These are phyloP conservation scores for Globisporangium ultimum DNA, from an alignment of 352 stramenopile species.

Conservation along the genomic window DNA sequence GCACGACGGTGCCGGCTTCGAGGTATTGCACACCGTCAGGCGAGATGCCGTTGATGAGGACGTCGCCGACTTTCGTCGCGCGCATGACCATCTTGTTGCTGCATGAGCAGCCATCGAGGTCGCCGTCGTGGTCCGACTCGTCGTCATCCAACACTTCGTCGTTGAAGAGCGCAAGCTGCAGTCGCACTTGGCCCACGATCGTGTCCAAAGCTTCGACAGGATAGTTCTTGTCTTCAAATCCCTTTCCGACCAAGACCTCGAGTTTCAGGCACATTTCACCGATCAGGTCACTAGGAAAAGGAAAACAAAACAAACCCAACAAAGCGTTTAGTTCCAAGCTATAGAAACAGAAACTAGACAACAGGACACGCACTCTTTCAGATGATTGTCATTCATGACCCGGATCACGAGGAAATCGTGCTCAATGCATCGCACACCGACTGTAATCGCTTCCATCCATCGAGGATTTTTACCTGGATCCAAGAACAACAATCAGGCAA, in stretches of 20 bases:
- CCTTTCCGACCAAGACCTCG: constrained; percentile 58
- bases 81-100: constrained; percentile 33
- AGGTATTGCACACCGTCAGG: constrained; percentile 70
- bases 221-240: constrained; percentile 73
- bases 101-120: constrained; percentile 64
- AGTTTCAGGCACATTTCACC: constrained; percentile 65
- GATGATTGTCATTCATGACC: constrained; percentile 78
- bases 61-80: constrained; percentile 68
- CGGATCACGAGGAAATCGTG: constrained; percentile 77
- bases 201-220: constrained; percentile 70
- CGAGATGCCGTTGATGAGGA: constrained; percentile 71
- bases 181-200: constrained; percentile 67
- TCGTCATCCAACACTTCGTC: constrained; percentile 72
- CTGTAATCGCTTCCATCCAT: constrained; percentile 68
- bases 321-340: neutral
- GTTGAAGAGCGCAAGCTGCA: constrained; percentile 77
- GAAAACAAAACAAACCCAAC: neutral
- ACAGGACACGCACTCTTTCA: constrained; percentile 52
- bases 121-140: constrained; percentile 40
- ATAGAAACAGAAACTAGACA: neutral
- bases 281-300: constrained; percentile 47
- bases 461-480: constrained; percentile 61
- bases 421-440: constrained; percentile 69
- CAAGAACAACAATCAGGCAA: neutral
- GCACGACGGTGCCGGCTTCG: constrained; percentile 57